These are phyloP conservation scores for Phytophthora aleatoria DNA, from an alignment of 352 stramenopile genomes.

Conservation along the genomic window DNA sequence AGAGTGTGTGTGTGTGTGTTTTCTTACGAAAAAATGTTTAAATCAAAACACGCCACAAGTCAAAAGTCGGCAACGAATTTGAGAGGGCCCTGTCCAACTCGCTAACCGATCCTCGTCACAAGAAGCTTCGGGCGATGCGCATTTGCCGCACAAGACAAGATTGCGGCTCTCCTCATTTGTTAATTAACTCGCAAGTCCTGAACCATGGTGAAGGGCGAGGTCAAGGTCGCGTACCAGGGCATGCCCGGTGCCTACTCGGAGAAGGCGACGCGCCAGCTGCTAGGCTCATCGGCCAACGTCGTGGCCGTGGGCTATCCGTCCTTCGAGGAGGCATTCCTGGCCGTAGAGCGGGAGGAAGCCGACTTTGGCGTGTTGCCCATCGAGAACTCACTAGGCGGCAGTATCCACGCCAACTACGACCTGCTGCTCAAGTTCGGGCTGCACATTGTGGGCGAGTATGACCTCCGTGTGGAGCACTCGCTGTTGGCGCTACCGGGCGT, in stretches of 20 bases:
- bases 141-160: neutral
- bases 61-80: neutral
- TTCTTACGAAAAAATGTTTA: no score
- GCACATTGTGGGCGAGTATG: conserved; percentile 81
- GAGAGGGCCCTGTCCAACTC: conserved; percentile 1
- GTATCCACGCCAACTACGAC: conserved; percentile 98
- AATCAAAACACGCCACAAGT: neutral
- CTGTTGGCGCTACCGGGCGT: conserved; percentile 91
- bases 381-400: conserved; percentile 95
- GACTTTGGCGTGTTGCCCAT: conserved; percentile 96
- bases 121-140: conserved; percentile 5
- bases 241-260: conserved; percentile 97
- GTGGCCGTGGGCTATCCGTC: conserved; percentile 57
- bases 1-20: no score
- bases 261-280: conserved; percentile 94
- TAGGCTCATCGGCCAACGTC: conserved; percentile 69
- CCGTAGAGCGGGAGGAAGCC: conserved; percentile 81
- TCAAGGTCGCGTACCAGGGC: conserved; percentile 96
- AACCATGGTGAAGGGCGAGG: conserved; percentile 38
- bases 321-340: conserved; percentile 62
- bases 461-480: conserved; percentile 91
- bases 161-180: neutral
- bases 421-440: conserved; percentile 80
- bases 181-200: neutral
- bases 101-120: conserved; percentile 1